Base-by-base conservation (phyloP, 495 filamentous ascomycete genomes). In the Xylaria cubensis region DNA sequence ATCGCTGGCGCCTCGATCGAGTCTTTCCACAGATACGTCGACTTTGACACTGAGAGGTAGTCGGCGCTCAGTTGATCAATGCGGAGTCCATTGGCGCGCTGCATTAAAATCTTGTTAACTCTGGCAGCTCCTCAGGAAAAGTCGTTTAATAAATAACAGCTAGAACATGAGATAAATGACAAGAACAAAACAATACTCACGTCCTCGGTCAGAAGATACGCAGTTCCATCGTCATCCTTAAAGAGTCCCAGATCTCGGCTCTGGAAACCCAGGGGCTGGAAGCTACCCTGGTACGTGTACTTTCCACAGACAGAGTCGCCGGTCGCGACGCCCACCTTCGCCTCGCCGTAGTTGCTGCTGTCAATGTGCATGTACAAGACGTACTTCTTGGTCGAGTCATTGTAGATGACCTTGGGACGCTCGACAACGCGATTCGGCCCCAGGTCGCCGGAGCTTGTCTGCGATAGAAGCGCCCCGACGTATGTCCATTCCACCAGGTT, bases 291-390 rank as follows among this genome's bases (percentile, higher is more conserved):
- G 64, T 76, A 79, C 53, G 73, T 79, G 75, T 92, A 92, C 24
- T 76, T 80, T 8, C 90, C 90, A 75, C 90, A 92, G 10, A 92
- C 86, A 10, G 75, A 79, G 73, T 84, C 81, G 1, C 86, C 84
- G 0, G 86, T 89, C 0, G 90, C 90, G 44, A 92, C 90, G 4
- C 88, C 90, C 0, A 88, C 87, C 69, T 87, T 89, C 12, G 90
- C 90, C 42, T 92, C 90, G 1, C 84, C 86, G 70, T 92, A 92
- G 73, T 79, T 86, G 46, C 82, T 83, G 50, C 80, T 85, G 73
- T 92, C 90, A 73, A 92, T 90, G 74, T 92, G 90, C 86, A 92
- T 86, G 84, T 88, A 92, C 32, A 88, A 74, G 42, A 89, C 86
- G 71, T 87, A 90, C 65, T 88, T 84, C 8, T 70, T 62, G 0